Base-by-base conservation (phyloP, 805 yeast genomes). In the Komagataella kurtzmanii region DNA sequence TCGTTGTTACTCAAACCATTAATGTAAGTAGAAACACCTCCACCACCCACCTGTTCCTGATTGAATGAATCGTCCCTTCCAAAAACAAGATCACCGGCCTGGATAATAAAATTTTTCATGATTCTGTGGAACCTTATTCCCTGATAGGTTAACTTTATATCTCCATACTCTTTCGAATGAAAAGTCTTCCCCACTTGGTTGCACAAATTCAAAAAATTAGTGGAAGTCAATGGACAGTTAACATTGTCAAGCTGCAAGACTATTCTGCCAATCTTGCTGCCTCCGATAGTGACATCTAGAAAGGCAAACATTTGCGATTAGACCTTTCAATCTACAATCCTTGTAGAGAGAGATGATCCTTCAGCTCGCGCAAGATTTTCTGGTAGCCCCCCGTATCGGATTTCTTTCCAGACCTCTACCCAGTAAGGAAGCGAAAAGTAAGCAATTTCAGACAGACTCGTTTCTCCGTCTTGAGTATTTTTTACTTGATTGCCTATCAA, bases 101-200 rank as follows among this genome's bases (percentile, higher is more conserved):
- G 90, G 17, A 85, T 66, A 71, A 83, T 77, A 59, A 85, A 85
- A 61, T 81, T 85, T 59, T 77, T 80, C 50, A 85, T 69, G 2
- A 83, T 77, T 52, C 87, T 69, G 57, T 82, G 85, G 62, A 86
- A 82, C 45, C 64, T 67, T 45, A 74, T 77, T 18, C 68, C 61
- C 54, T 73, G 69, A 52, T 69, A 76, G 1, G 70, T 57, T 17
- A 73, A 58, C 5, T 49, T 51, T 17, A 55, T 54, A 4, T 61
- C 66, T 4, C 51, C 23, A 58, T 54, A 6, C 56, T 53, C 3
- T 53, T 52, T 1, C 57, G 55, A 4, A 57, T 50, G 47, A 30
- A 30, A 30, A 8, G 14, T 30, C 40, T 10, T 30, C 8, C 40
- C 40, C 40, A 67, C 70, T 8, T 74, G 69, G 23, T 59, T 57